Conservation (phyloP, 148 eudicot genomes). For the Rheum nobile region DNA sequence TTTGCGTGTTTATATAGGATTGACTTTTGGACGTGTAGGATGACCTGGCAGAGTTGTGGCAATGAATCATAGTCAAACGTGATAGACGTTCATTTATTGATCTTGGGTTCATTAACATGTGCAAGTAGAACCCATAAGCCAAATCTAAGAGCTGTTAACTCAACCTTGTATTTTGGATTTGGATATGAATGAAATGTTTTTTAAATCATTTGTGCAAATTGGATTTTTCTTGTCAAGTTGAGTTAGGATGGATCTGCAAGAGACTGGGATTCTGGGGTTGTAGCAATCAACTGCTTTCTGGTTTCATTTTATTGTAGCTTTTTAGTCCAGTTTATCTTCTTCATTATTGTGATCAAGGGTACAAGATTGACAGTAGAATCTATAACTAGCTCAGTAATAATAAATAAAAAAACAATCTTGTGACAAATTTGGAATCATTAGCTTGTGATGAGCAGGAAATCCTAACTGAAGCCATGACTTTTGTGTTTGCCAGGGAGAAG, state of each 20-base stretch:
- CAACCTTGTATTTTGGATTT: background rate
- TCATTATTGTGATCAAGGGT: no score
- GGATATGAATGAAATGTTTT: background rate
- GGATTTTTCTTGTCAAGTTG: background rate
- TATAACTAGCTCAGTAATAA: background rate
- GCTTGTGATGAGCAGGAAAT: background rate
- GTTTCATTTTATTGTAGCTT: no score
- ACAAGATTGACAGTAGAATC: background rate
- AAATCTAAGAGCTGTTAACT: background rate
- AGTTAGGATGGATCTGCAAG: background rate
- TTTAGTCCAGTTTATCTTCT: background rate
- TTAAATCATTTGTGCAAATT: background rate
- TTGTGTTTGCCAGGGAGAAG: conserved; percentile 39
- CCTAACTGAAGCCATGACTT: background rate
- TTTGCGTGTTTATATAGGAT: background rate
- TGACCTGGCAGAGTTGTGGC: background rate
- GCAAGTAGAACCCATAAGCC: background rate
- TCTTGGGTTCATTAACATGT: background rate
- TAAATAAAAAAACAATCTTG: no score
- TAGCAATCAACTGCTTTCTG: no score
- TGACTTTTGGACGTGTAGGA: background rate
- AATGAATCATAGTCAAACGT: background rate
- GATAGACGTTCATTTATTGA: background rate
- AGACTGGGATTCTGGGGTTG: no score
- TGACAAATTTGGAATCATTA: no score